Base-by-base conservation (phyloP, 768 basidiomycete species). In the Asterophora parasitica region DNA sequence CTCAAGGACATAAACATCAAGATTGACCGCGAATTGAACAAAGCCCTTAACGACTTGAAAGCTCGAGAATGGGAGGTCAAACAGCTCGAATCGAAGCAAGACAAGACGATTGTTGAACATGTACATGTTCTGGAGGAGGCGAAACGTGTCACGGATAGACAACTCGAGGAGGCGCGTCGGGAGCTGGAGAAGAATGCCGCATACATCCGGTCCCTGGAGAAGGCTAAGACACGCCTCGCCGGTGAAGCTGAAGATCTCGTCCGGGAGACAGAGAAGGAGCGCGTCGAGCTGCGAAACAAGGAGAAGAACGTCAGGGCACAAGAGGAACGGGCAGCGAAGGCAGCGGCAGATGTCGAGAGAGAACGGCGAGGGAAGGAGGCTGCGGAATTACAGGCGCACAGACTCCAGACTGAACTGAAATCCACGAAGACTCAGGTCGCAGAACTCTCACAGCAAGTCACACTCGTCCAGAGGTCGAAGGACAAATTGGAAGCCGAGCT, bases 101-200 rank as follows among this genome's bases (percentile, higher is more conserved):
- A 97, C 72, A 97, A 94, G 71, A 96, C 90, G n/a, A 94, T 96
- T 50, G 93, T 98, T 36, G 94, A 98, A 65, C 95, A 98, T 60
- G 91, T 96, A 19, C 85, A 98, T 62, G 95, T 97, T 23, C 76
- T 95, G 9, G 93, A 97, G 63, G 90, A 94, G 62, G 95, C 95
- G 12, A 98, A 97, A 65, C 83, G 83, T 30, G 83, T 95, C 48
- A 94, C 95, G 1, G 95, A 98, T 62, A 81, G 87, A 32, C 91
- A 96, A 60, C 80, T 97, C 12, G 79, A 74, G 15, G 88, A 90
- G 2, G 87, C 92, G 0, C 84, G 88, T 47, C 65, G 74, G 15
- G 92, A 95, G 62, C 65, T 95, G 27, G 76, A 83, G 63, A 82
- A 83, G 50, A 83, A 88, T 35, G 76, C 73, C 4, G 73, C 75